phyloP scores from a whole-genome alignment of 768 basidiomycete species.

The Suillus weaverae region DNA sequence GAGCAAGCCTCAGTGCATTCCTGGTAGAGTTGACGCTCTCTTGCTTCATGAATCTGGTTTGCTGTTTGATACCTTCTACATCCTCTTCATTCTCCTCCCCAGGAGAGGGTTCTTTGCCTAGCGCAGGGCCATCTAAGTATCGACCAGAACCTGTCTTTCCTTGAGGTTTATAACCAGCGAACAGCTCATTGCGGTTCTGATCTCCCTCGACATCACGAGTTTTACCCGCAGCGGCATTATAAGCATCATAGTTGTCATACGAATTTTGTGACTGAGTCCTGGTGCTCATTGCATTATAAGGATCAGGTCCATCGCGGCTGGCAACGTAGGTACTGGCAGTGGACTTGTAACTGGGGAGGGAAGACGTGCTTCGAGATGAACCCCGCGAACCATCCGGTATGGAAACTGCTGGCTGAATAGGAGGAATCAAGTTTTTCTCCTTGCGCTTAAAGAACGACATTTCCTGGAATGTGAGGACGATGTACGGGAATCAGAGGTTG shows the following conservation, averaged over 20 bases:
- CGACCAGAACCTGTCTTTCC: constrained; percentile 55
- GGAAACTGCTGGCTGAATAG: constrained; percentile 44
- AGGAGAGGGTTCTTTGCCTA: constrained; percentile 46
- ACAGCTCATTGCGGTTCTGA: constrained; percentile 69
- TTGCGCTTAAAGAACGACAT: constrained; percentile 60
- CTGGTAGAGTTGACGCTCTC: constrained; percentile 86
- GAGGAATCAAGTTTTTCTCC: constrained; percentile 64
- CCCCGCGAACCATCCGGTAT: constrained; percentile 25
- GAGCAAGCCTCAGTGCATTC: constrained; percentile 89
- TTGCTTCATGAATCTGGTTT: constrained; percentile 87
- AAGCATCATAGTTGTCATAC: constrained; percentile 26
- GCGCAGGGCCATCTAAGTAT: constrained; percentile 64
- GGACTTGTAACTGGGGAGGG: constrained; percentile 47
- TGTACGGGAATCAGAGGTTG: neutral
- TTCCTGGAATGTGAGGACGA: neutral
- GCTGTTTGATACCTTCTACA: constrained; percentile 92
- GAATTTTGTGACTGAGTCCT: constrained; percentile 26
- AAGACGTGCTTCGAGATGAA: constrained; percentile 36
- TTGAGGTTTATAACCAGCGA: constrained; percentile 69
- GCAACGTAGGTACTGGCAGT: constrained; percentile 63
- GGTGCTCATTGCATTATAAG: constrained; percentile 38
- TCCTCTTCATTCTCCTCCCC: constrained; percentile 85
- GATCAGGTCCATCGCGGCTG: constrained; percentile 64
- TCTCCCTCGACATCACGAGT: constrained; percentile 45
- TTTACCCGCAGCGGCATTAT: constrained; percentile 9